These are phyloP conservation scores for Podospora appendiculata DNA, from an alignment of 495 filamentous ascomycete genomes.

Conservation along the genomic window DNA sequence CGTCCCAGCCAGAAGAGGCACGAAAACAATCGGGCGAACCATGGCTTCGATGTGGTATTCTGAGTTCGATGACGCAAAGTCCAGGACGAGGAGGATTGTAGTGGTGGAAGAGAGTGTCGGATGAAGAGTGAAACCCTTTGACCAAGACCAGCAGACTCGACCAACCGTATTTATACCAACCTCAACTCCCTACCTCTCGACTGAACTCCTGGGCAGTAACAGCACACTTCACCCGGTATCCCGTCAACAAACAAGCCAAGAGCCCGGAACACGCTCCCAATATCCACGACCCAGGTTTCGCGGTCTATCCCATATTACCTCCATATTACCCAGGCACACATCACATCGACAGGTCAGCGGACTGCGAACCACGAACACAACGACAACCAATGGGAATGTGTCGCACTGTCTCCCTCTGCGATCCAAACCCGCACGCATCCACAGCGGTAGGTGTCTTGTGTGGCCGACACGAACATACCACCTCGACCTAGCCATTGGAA, in stretches of 20 bases:
- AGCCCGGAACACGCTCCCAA: slow-evolving; percentile 6
- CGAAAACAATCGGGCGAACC: slow-evolving; percentile 5
- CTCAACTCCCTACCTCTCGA: not conserved
- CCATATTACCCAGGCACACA: not conserved
- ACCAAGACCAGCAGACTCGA: not conserved
- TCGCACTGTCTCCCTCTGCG: not conserved
- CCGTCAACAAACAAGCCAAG: slow-evolving; percentile 6
- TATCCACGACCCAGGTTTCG: slow-evolving; percentile 16
- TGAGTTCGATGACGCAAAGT: not conserved
- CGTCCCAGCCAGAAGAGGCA: slow-evolving; percentile 4
- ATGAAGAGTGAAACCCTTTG: not conserved
- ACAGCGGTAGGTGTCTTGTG: no score
- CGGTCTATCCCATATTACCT: slow-evolving; percentile 11
- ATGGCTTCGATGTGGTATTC: not conserved
- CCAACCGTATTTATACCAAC: not conserved
- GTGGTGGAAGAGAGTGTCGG: not conserved
- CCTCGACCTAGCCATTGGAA: no score
- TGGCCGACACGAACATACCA: no score
- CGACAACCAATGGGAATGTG: not conserved
- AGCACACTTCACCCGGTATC: slow-evolving; percentile 6
- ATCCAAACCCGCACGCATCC: no score
- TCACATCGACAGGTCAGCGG: not conserved
- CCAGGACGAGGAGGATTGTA: not conserved
- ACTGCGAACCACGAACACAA: not conserved
- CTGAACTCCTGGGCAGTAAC: not conserved